phyloP scores from a whole-genome alignment of 2,329 filamentous ascomycete genomes.

The Botryosphaeria dothidea region DNA sequence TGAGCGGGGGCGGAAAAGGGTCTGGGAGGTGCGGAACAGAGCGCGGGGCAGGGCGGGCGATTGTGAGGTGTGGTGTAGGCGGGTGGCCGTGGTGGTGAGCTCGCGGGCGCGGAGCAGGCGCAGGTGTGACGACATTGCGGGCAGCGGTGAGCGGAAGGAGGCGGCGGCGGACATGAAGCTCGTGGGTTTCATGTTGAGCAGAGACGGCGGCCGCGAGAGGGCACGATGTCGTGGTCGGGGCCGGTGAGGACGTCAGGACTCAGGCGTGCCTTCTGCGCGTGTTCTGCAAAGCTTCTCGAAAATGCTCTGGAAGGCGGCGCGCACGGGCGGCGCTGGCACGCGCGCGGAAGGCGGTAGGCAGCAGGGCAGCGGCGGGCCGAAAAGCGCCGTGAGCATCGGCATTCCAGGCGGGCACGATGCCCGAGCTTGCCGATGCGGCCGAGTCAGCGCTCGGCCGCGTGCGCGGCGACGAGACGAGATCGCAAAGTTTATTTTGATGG shows the following conservation, averaged over 20 bases:
- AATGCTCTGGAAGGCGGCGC: constrained; percentile 6
- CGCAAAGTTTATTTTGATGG: constrained; percentile 15
- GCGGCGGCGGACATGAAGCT: constrained; percentile 24
- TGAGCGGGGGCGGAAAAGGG: constrained; percentile 11
- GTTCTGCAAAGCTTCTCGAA: constrained; percentile 11
- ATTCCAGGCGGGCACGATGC: background rate
- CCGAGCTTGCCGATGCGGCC: background rate
- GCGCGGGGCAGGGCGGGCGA: constrained; percentile 23
- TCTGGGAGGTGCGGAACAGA: constrained; percentile 27
- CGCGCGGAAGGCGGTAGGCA: too few relatives aligned
- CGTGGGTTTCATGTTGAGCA: constrained; percentile 11
- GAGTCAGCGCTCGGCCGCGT: constrained; percentile 1
- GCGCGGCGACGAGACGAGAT: background rate
- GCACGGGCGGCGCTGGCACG: background rate
- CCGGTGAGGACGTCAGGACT: background rate
- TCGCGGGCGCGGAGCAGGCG: constrained; percentile 20
- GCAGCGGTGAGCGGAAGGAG: constrained; percentile 20
- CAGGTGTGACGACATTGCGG: constrained; percentile 23
- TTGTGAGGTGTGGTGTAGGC: constrained; percentile 26
- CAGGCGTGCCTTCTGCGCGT: background rate
- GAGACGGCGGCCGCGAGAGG: background rate
- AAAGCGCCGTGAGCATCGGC: background rate
- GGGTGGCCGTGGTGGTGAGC: constrained; percentile 21
- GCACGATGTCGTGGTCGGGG: background rate
- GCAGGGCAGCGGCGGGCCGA: constrained; percentile 10